Conservation (phyloP, 1,139 yeast genomes). For the Arxiozyma slooffiae region DNA sequence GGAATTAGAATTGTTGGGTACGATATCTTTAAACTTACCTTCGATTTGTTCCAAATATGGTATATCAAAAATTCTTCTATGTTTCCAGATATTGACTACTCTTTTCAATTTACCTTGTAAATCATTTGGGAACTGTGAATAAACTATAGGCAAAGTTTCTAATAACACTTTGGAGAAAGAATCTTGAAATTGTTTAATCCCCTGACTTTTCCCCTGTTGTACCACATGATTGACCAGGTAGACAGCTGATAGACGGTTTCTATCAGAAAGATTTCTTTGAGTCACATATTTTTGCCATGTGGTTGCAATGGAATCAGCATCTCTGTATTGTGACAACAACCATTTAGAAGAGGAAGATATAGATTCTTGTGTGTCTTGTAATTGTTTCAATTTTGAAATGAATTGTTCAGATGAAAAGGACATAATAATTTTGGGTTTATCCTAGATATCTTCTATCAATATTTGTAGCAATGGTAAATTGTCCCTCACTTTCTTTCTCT, state of each 20-base stretch:
- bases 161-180: constrained; percentile 48
- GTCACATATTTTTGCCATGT: constrained; percentile 44
- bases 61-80: constrained; percentile 45
- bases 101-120: constrained; percentile 51
- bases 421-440: constrained; percentile 7
- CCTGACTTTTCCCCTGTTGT: constrained; percentile 66
- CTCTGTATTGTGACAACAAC: constrained; percentile 69
- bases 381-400: constrained; percentile 44
- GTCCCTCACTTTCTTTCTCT: too few species aligned
- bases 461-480: neutral
- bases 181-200: constrained; percentile 49
- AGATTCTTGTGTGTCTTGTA: constrained; percentile 79
- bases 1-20: neutral
- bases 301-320: constrained; percentile 49
- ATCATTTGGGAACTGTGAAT: constrained; percentile 23
- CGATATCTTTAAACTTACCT: neutral
- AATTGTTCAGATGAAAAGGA: constrained; percentile 29
- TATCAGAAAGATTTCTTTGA: constrained; percentile 29
- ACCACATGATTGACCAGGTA: constrained; percentile 79
- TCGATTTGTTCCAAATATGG: constrained; percentile 11
- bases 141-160: constrained; percentile 25
- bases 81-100: constrained; percentile 69
- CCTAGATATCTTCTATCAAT: too few species aligned
- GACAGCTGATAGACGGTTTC: constrained; percentile 50
- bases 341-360: constrained; percentile 81